Conservation (phyloP, 2,329 filamentous ascomycete genomes). For the Neonectria neomacrospora region DNA sequence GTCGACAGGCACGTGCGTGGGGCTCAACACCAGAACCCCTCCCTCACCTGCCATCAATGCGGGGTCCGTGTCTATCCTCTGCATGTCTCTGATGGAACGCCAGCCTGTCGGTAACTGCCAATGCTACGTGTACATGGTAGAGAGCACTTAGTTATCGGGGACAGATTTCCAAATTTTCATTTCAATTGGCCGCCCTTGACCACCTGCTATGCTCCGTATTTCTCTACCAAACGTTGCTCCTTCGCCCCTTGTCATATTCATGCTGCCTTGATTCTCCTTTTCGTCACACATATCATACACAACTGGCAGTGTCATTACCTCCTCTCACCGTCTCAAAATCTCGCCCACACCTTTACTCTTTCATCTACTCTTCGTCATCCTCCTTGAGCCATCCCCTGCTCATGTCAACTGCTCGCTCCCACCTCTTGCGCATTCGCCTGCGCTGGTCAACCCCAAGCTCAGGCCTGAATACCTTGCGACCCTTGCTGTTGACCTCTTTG, state of each 20-base stretch:
- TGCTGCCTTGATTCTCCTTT: slow-evolving; percentile 11
- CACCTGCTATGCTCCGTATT: neutral
- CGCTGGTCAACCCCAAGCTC: slow-evolving; percentile 61
- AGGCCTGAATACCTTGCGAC: slow-evolving; percentile 76
- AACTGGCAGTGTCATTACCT: slow-evolving; percentile 6
- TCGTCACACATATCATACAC: slow-evolving; percentile 21
- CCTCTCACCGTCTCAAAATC: slow-evolving; percentile 4
- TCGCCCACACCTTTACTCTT: slow-evolving; percentile 2
- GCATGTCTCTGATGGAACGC: slow-evolving; percentile 6
- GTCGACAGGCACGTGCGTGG: slow-evolving; percentile 13
- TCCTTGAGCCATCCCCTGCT: slow-evolving; percentile 63
- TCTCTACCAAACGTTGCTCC: neutral
- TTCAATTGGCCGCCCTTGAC: neutral
- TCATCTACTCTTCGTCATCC: slow-evolving; percentile 35
- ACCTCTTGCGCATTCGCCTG: slow-evolving; percentile 58
- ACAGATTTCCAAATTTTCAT: neutral
- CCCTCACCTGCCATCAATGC: slow-evolving; percentile 9
- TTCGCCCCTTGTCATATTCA: slow-evolving; percentile 9
- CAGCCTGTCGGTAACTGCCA: slow-evolving; percentile 5
- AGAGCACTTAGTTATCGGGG: neutral
- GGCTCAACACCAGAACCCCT: slow-evolving; percentile 17
- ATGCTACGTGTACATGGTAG: neutral
- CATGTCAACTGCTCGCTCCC: slow-evolving; percentile 70
- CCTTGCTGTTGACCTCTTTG: slow-evolving; percentile 76
- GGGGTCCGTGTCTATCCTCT: slow-evolving; percentile 16